Evolutionary conservation across 2,329 filamentous ascomycete species (phyloP).

Genomic region (Microcera coccophila): DNA sequence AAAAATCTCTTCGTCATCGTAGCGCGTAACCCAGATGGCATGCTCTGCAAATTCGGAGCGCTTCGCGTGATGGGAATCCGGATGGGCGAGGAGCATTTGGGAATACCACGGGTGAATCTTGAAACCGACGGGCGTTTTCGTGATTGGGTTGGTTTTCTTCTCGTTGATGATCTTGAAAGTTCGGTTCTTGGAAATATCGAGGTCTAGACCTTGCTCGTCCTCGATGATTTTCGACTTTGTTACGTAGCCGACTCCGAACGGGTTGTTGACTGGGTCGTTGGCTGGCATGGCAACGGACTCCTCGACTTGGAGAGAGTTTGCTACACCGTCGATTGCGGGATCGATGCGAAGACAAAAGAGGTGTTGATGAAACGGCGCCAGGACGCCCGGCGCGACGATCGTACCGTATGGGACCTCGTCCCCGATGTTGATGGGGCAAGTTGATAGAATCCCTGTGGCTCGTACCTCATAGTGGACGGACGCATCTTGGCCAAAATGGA

Average conservation of each 20-base stretch:
- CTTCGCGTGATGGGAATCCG: slow-evolving; percentile 36
- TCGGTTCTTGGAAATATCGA: slow-evolving; percentile 47
- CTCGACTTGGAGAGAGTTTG: slow-evolving; percentile 48
- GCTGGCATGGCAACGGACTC: slow-evolving; percentile 42
- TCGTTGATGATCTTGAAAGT: slow-evolving; percentile 49
- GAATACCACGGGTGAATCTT: slow-evolving; percentile 45
- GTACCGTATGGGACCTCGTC: slow-evolving; percentile 53
- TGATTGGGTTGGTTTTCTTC: slow-evolving; percentile 38
- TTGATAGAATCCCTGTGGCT: slow-evolving; percentile 43
- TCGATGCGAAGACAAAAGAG: slow-evolving; percentile 65
- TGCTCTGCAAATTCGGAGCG: slow-evolving; percentile 43
- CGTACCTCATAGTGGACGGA: slow-evolving; percentile 34
- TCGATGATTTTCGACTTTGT: slow-evolving; percentile 42
- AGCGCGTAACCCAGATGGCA: slow-evolving; percentile 43
- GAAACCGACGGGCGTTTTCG: slow-evolving; percentile 43
- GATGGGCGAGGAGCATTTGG: slow-evolving; percentile 41
- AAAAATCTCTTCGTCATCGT: slow-evolving; percentile 42
- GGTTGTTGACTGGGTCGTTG: slow-evolving; percentile 41
- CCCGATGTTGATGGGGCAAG: slow-evolving; percentile 48
- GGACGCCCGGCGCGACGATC: slow-evolving; percentile 56
- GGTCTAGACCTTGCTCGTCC: slow-evolving; percentile 44
- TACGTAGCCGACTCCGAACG: slow-evolving; percentile 46
- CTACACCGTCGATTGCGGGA: slow-evolving; percentile 57
- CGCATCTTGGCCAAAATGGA: slow-evolving; percentile 52
- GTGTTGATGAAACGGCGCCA: slow-evolving; percentile 66